A percentile compares a stretch with the other conserved stretches of the same genome.
phyloP scores from a whole-genome alignment of 192 early-diverging fungal genomes.

The Rhizophagus clarus region DNA sequence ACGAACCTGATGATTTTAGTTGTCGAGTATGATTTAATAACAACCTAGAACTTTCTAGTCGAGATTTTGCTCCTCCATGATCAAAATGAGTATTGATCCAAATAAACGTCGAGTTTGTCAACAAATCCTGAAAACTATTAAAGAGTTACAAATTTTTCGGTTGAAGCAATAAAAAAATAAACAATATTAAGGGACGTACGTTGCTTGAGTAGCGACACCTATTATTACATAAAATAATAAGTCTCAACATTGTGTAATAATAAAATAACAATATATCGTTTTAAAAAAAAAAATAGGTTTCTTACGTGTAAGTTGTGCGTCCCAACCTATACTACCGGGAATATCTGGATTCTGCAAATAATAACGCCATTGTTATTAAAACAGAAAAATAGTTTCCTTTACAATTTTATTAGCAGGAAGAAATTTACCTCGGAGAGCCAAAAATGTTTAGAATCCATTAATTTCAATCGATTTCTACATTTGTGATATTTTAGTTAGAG shows the following conservation, averaged over 20 bases:
- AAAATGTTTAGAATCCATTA: slow-evolving; percentile 11
- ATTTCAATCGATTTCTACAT: slow-evolving; percentile 24
- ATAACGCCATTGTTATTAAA: neutral
- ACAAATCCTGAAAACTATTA: slow-evolving; percentile 3
- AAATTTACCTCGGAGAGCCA: slow-evolving; percentile 42
- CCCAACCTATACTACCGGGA: slow-evolving; percentile 43
- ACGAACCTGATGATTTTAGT: neutral
- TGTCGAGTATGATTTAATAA: slow-evolving; percentile 28
- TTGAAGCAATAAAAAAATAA: neutral
- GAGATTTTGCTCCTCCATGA: slow-evolving; percentile 22
- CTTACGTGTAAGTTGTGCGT: slow-evolving; percentile 37
- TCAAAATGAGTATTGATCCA: slow-evolving; percentile 43
- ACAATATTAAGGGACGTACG: slow-evolving; percentile 20
- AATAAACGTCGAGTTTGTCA: slow-evolving; percentile 17
- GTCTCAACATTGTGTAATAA: no score
- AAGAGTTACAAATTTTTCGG: neutral
- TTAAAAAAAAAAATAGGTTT: neutral
- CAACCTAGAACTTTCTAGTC: slow-evolving; percentile 34
- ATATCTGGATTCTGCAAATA: slow-evolving; percentile 37
- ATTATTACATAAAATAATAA: neutral
- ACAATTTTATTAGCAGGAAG: neutral
- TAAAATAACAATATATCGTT: neutral
- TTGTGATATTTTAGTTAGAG: neutral
- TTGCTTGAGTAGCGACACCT: slow-evolving; percentile 34
- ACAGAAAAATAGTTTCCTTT: neutral